Base-by-base conservation (phyloP, 1,284 basidiomycete genomes). In the Clitocybe nebularis region DNA sequence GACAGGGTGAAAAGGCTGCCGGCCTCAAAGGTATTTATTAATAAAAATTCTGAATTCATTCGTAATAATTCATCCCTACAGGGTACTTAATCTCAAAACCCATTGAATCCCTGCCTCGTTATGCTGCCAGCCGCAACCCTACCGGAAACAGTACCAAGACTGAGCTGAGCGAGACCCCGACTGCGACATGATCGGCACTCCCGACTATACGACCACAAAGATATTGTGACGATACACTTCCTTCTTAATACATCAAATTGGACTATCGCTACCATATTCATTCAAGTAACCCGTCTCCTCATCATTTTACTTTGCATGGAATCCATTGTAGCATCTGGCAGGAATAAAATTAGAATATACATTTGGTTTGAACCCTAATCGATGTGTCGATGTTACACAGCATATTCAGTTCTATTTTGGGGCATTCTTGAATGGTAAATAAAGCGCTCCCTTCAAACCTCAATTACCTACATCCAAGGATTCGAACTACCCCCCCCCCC, bases 1-100 rank as follows among this genome's bases (percentile, higher is more conserved):
- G 76, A 42, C 79, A 81, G 56, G 87, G 81, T n/a, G 85, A 90
- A 67, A 88, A 86, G 66, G 72, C 74, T 34, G 86, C 86, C 30
- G 77, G 68, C 1, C 61, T 80, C 52, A 75, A 68, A 52, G 81
- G 82, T 74, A 32, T 34, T 21, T 38, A 35, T 21, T 20, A 49
- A 20, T 8, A 11, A 25, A 14, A 10, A 22, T 26, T 21, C 10
- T 14, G 7, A 28, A 19, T 11, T 36, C 36, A 36, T 21, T 32
- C 3, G 17, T 43, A 17, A 43, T 32, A 41, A 26, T 45, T 22
- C 25, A 9, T 37, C 65, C 36, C 28, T 36, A 64, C 71, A 58
- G 56, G 56, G 9, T 58, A 46, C 39, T 22, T 58, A 9, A 57
- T 58, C 32, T 57, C 56, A 23, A 56, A 57, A 36, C 56, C 56